Evolutionary conservation across 2,329 filamentous ascomycete species (phyloP).

Genomic region (Fusarium sp.): DNA sequence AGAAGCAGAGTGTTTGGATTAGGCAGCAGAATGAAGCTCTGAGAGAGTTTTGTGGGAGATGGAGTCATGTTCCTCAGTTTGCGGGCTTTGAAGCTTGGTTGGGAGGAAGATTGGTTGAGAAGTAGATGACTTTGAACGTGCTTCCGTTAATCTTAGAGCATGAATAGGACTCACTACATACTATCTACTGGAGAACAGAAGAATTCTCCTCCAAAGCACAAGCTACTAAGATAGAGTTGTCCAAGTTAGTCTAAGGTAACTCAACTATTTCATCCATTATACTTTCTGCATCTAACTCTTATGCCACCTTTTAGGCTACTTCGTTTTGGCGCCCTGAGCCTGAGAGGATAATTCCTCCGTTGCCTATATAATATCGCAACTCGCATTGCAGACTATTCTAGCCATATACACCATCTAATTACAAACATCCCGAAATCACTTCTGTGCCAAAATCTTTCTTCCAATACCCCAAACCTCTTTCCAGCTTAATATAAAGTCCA

Average conservation of each 20-base stretch:
- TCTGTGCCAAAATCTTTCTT: background rate
- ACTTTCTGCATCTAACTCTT: too few species aligned
- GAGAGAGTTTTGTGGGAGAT: constrained; percentile 55
- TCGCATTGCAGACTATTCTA: background rate
- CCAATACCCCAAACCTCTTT: background rate
- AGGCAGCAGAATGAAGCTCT: constrained; percentile 56
- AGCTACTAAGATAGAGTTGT: too few species aligned
- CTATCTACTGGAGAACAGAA: too few species aligned
- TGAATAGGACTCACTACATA: background rate
- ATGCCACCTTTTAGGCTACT: too few species aligned
- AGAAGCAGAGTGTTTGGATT: constrained; percentile 32
- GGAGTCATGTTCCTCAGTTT: constrained; percentile 59
- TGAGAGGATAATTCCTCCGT: too few species aligned
- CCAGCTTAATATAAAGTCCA: background rate
- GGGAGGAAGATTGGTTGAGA: constrained; percentile 23
- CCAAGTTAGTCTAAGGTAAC: too few species aligned
- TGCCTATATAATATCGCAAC: too few species aligned
- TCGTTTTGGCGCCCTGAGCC: too few species aligned
- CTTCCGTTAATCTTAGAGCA: background rate
- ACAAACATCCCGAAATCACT: background rate
- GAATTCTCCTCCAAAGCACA: too few species aligned
- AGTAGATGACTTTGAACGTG: background rate
- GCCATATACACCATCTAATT: background rate
- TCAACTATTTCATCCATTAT: too few species aligned
- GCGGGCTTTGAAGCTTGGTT: constrained; percentile 60